phyloP scores from a whole-genome alignment of 208 protist species.

The Crithidia fasciculata region DNA sequence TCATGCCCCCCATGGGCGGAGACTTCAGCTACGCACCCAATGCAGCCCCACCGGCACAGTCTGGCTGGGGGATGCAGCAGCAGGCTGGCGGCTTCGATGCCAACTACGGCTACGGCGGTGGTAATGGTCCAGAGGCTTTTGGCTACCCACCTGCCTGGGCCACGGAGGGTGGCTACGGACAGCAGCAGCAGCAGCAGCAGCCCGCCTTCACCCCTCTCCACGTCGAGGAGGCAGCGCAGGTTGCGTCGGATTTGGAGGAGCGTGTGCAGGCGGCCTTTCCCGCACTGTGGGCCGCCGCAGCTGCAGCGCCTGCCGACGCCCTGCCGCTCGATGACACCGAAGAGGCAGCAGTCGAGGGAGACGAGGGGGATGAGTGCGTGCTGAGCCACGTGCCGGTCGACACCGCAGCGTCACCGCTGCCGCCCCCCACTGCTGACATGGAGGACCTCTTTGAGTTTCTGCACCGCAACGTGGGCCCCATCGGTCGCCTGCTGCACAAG shows the following conservation, averaged over 20 bases:
- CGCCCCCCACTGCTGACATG: constrained; percentile 50
- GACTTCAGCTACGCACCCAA: not conserved
- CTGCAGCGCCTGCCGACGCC: not conserved
- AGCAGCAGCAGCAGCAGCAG: constrained; percentile 7
- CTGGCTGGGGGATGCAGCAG: not conserved
- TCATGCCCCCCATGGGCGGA: not conserved
- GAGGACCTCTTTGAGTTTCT: constrained; percentile 56
- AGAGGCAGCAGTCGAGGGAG: not conserved
- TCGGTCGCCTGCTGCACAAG: constrained; percentile 56
- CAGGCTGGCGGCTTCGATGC: not conserved
- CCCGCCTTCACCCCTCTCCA: constrained; percentile 10
- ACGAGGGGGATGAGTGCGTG: constrained; percentile 9
- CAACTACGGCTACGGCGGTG: not conserved
- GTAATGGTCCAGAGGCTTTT: not conserved
- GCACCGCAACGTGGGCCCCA: constrained; percentile 33
- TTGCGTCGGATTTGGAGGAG: constrained; percentile 49
- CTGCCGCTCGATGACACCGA: constrained; percentile 12
- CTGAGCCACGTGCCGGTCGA: constrained; percentile 10
- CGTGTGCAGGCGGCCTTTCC: constrained; percentile 51
- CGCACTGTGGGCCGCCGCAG: constrained; percentile 23
- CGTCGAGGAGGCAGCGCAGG: constrained; percentile 35
- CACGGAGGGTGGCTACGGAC: not conserved
- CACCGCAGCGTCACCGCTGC: constrained; percentile 15
- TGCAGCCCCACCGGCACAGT: not conserved
- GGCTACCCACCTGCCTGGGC: not conserved